Conservation (phyloP, 805 yeast genomes). For the Cyberlindnera maritima region DNA sequence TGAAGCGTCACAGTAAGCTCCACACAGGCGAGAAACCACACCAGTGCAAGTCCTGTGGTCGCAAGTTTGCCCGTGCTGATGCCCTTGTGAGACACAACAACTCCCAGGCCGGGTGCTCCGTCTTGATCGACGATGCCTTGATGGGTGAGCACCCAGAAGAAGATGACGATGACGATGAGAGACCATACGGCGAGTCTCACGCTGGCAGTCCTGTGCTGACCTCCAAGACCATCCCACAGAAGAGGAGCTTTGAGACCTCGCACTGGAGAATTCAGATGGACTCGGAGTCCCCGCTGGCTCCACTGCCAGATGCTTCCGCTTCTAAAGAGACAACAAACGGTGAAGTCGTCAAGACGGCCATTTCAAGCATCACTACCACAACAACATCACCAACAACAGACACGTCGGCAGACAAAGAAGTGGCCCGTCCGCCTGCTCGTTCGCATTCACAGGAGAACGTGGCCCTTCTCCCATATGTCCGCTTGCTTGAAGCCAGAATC, state of each 20-base stretch:
- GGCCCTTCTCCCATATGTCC: constrained; percentile 22
- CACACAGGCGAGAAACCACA: constrained; percentile 78
- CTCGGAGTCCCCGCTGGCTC: not conserved
- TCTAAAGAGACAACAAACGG: too few relatives aligned
- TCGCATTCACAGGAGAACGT: not conserved
- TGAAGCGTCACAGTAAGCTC: constrained; percentile 70
- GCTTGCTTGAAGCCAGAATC: constrained; percentile 23
- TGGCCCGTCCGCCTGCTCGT: not conserved
- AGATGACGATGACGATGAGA: too few relatives aligned
- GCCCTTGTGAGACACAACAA: constrained; percentile 70
- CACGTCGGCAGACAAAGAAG: not conserved
- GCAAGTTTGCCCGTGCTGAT: constrained; percentile 71
- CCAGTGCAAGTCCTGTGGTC: constrained; percentile 56
- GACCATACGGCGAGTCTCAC: too few relatives aligned
- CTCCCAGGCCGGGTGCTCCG: constrained; percentile 31
- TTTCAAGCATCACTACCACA: not conserved
- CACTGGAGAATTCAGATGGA: constrained; percentile 11
- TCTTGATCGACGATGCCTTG: constrained; percentile 15
- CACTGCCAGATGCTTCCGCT: too few relatives aligned
- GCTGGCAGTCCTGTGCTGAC: too few relatives aligned
- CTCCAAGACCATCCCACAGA: not conserved
- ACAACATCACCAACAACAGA: not conserved
- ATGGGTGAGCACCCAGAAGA: not conserved
- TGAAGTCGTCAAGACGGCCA: too few relatives aligned
- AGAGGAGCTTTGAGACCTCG: constrained; percentile 6